Evolutionary conservation across 306 rosid genomes (phyloP), one percentile per base, ranked within the genome.

Genomic region (Urtica urens): DNA sequence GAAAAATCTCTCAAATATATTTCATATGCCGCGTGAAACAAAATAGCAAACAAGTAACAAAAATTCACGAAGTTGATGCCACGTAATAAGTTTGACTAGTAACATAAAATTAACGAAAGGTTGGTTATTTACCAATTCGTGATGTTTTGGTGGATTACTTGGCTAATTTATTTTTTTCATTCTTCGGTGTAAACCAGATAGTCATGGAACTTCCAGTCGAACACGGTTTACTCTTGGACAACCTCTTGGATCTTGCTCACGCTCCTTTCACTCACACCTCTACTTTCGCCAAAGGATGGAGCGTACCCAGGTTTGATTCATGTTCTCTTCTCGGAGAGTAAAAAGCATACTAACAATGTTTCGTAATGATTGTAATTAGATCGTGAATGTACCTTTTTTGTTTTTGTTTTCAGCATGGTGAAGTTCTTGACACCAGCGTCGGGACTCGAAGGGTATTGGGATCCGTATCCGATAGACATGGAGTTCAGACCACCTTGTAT

Each of bases 261-360:
- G 99, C 99, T 40, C 96, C 99, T 27, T 92, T 92, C 62, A 92
- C 99, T 53, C 99, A 92, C 63, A 92, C 99, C 18, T 92, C 99
- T 46, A 92, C 99, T 27, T 92, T 92, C 9, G 99, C 99, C 10
- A 85, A 92, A 67, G 99, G 99, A 50, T 92, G 99, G 96, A 75
- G 73, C 7, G 88, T 92, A 53, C 99, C 99, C 12, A 92, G 96
- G 99, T 92, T 66, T 39, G n/a, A n/a, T n/a, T n/a, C n/a, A n/a
- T n/a, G 87, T 66, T 70, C 39, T 38, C 13, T 11, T 24, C 2
- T n/a, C 41, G 17, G 41, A 41, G 13, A 17, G 24, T 28, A 4
- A 4, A 28, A 28, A 28, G n/a, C n/a, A 35, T 35, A 14, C 40
- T 16, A 13, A 1, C 51, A 23, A 16, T 29, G 15, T 13, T 11